phyloP scores from a whole-genome alignment of 345 rosid species.

The Microcos paniculata region DNA sequence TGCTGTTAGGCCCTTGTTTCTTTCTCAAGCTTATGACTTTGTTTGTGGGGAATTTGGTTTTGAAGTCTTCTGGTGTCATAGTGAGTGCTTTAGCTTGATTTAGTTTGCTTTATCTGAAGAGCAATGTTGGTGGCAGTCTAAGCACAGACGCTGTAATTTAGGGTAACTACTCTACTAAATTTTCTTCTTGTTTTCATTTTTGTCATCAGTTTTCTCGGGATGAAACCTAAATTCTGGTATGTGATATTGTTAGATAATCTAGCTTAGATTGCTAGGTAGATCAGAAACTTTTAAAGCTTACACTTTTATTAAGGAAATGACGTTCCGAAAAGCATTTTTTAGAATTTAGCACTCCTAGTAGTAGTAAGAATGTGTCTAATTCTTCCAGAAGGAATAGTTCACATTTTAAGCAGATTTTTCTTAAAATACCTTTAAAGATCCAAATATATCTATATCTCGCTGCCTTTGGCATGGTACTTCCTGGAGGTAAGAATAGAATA shows the following conservation, averaged over 20 bases:
- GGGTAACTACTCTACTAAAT: not conserved
- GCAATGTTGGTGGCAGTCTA: not conserved
- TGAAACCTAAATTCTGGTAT: not conserved
- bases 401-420: not conserved
- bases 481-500: not conserved
- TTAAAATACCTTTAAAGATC: not conserved
- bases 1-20: constrained; percentile 7
- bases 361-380: not conserved
- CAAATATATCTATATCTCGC: not conserved
- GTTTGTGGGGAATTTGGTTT: constrained; percentile 11
- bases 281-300: not conserved
- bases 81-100: constrained; percentile 21
- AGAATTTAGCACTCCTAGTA: not conserved
- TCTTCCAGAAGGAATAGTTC: not conserved
- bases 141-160: not conserved
- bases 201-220: not conserved
- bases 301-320: not conserved
- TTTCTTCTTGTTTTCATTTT: not conserved
- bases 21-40: not conserved
- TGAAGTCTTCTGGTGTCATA: constrained; percentile 6
- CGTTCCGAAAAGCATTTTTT: not conserved
- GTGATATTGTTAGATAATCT: not conserved
- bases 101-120: not conserved
- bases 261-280: not conserved
- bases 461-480: not conserved